Conservation (phyloP, 352 stramenopile genomes). For the Globisporangium megalacanthum region DNA sequence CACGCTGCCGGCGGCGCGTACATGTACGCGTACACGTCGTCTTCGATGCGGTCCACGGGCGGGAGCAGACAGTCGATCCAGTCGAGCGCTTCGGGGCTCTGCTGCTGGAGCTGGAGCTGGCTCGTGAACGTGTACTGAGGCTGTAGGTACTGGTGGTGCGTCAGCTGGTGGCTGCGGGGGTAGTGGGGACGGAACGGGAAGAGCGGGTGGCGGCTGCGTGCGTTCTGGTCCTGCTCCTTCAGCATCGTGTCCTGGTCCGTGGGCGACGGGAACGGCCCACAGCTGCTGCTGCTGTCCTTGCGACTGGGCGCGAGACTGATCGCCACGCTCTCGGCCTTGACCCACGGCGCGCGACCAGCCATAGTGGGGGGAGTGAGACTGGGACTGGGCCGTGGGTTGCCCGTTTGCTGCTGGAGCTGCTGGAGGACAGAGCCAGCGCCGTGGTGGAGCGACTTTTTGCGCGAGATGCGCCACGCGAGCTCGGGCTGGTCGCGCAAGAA, state of each 20-base stretch:
- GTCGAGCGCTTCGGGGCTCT: slow-evolving; percentile 36
- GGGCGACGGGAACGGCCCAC: slow-evolving; percentile 16
- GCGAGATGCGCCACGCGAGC: slow-evolving; percentile 56
- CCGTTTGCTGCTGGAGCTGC: not conserved
- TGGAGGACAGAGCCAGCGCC: slow-evolving; percentile 7
- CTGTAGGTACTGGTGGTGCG: not conserved
- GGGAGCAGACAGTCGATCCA: slow-evolving; percentile 56
- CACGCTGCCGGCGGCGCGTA: slow-evolving; percentile 17
- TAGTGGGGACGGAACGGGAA: slow-evolving; percentile 2
- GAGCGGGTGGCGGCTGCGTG: slow-evolving; percentile 14
- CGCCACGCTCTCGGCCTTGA: slow-evolving; percentile 14
- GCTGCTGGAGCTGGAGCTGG: slow-evolving; percentile 1
- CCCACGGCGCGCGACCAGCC: slow-evolving; percentile 1
- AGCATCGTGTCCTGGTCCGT: slow-evolving; percentile 24
- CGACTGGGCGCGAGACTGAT: slow-evolving; percentile 18
- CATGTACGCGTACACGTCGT: slow-evolving; percentile 38
- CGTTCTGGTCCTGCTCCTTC: slow-evolving; percentile 27
- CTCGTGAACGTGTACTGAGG: not conserved
- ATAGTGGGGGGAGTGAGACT: no score
- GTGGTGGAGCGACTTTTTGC: slow-evolving; percentile 48
- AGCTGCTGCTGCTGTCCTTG: slow-evolving; percentile 11
- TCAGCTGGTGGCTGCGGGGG: slow-evolving; percentile 8
- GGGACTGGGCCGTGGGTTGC: not conserved
- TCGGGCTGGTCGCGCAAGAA: slow-evolving; percentile 67
- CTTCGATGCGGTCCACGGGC: slow-evolving; percentile 22